Evolutionary conservation across 768 basidiomycete genomes (phyloP).

Genomic region (Amanita muscaria): DNA sequence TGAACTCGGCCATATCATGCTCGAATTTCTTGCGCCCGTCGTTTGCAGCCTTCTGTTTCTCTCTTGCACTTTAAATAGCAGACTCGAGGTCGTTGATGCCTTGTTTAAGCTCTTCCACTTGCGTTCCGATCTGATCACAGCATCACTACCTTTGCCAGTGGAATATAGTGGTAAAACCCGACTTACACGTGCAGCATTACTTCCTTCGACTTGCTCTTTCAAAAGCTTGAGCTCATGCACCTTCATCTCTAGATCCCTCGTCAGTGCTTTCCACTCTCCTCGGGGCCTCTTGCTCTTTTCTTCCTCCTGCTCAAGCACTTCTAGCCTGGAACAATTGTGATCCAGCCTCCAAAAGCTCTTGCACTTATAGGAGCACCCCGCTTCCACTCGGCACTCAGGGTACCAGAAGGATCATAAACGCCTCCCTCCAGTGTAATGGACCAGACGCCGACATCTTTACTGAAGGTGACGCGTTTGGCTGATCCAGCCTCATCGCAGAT

Average conservation of each 20-base stretch:
- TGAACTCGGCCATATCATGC: conserved; percentile 97
- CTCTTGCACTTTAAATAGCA: conserved; percentile 55
- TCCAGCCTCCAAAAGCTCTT: conserved; percentile 70
- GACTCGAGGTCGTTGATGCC: conserved; percentile 48
- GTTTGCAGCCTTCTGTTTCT: conserved; percentile 69
- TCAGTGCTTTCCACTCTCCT: conserved; percentile 51
- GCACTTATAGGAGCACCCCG: conserved; percentile 73
- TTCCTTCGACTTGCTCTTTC: conserved; percentile 78
- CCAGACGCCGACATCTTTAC: conserved; percentile 52
- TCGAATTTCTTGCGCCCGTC: conserved; percentile 82
- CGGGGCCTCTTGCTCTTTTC: conserved; percentile 40
- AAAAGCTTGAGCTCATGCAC: conserved; percentile 77
- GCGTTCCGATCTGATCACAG: conserved; percentile 57
- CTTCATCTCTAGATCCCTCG: conserved; percentile 78
- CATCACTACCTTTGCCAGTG: not conserved
- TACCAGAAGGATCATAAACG: conserved; percentile 93
- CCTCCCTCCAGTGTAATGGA: conserved; percentile 94
- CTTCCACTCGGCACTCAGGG: conserved; percentile 76
- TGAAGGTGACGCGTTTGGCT: conserved; percentile 85
- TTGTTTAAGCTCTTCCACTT: conserved; percentile 67
- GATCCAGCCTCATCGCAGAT: conserved; percentile 85
- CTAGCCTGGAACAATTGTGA: conserved; percentile 42
- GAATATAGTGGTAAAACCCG: not conserved
- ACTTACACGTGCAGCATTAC: conserved; percentile 82
- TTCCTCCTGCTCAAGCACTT: conserved; percentile 47